A percentile compares a stretch with the other conserved stretches of the same genome.
These are phyloP conservation scores for Alternaria sp. DNA, from an alignment of 2,329 filamentous ascomycete species.

Conservation along the genomic window DNA sequence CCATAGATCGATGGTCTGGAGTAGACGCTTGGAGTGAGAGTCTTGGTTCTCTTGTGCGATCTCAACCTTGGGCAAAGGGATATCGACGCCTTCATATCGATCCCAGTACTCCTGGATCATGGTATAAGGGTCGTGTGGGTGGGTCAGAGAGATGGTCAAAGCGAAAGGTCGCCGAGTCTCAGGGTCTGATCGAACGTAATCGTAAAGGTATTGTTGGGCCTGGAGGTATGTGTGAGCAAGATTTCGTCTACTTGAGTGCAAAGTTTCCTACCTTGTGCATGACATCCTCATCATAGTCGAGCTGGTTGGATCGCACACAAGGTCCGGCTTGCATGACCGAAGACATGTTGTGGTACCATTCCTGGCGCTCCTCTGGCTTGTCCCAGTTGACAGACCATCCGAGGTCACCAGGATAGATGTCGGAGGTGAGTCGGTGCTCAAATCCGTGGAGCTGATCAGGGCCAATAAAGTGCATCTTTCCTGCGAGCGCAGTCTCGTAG, in stretches of 20 bases:
- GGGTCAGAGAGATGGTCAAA: constrained; percentile 90
- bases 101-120: constrained; percentile 96
- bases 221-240: constrained; percentile 25
- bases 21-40: constrained; percentile 83
- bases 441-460: constrained; percentile 91
- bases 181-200: constrained; percentile 83
- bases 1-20: constrained; percentile 88
- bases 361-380: constrained; percentile 80
- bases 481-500: constrained; percentile 89
- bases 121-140: constrained; percentile 94
- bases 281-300: constrained; percentile 96
- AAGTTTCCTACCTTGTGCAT: constrained; percentile 72
- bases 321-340: constrained; percentile 90
- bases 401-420: constrained; percentile 94
- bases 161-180: constrained; percentile 77
- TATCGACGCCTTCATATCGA: constrained; percentile 86
- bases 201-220: constrained; percentile 87
- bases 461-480: constrained; percentile 98
- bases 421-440: constrained; percentile 84
- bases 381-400: constrained; percentile 98
- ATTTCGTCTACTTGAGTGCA: not conserved
- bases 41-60: constrained; percentile 86
- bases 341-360: constrained; percentile 95
- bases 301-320: constrained; percentile 90
- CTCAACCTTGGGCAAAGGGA: constrained; percentile 79